A percentile compares a stretch with the other conserved stretches of the same genome.
These are phyloP conservation scores for Aquanectria penicillioides DNA, from an alignment of 2,329 filamentous ascomycete genomes.

Conservation along the genomic window DNA sequence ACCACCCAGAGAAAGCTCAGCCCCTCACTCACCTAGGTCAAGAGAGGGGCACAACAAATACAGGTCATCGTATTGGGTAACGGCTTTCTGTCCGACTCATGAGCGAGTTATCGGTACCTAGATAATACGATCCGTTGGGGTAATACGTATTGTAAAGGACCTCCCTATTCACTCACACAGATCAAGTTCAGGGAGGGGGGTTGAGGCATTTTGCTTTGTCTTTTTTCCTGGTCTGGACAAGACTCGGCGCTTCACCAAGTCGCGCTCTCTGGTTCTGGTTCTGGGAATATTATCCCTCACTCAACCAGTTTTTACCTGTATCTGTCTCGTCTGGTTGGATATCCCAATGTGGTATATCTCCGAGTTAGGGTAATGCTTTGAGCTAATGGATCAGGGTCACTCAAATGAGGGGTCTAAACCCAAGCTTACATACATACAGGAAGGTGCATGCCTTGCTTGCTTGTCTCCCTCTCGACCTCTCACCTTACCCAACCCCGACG, in stretches of 20 bases:
- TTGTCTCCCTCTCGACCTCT: neutral
- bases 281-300: slow-evolving; percentile 22
- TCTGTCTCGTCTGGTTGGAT: slow-evolving; percentile 5
- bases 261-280: slow-evolving; percentile 1
- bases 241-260: slow-evolving; percentile 18
- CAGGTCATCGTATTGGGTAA: slow-evolving; percentile 37
- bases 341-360: slow-evolving; percentile 18
- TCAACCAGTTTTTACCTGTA: slow-evolving; percentile 4
- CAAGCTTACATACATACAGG: slow-evolving; percentile 1
- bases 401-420: slow-evolving; percentile 7
- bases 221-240: slow-evolving; percentile 17
- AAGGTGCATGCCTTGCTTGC: no score
- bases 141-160: slow-evolving; percentile 24
- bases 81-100: slow-evolving; percentile 28
- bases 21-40: slow-evolving; percentile 28
- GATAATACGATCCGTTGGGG: slow-evolving; percentile 37
- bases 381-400: slow-evolving; percentile 11
- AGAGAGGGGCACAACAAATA: slow-evolving; percentile 21
- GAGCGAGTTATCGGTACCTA: slow-evolving; percentile 33
- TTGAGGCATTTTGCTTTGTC: slow-evolving; percentile 38
- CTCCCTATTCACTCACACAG: neutral
- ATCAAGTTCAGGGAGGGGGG: slow-evolving; percentile 29
- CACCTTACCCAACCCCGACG: slow-evolving; percentile 3
- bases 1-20: slow-evolving; percentile 8
- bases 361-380: slow-evolving; percentile 21